Percentiles rank a stretch among this genome's conserved stretches.
Evolutionary conservation across 2,329 filamentous ascomycete species (phyloP).

Genomic region (Trichoderma lentiforme): DNA sequence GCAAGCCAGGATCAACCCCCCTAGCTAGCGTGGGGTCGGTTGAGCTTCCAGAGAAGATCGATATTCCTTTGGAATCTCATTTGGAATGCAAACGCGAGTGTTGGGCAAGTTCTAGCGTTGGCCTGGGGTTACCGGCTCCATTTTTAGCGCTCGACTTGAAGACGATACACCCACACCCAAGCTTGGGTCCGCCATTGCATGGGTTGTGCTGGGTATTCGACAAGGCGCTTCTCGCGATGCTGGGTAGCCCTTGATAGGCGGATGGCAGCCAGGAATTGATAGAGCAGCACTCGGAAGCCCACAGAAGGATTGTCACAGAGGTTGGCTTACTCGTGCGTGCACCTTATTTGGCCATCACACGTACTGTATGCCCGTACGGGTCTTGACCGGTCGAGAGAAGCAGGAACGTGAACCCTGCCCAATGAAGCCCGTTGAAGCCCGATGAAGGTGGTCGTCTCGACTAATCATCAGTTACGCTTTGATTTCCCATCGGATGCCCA

Average conservation of each 20-base stretch:
- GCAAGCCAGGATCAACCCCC: not conserved
- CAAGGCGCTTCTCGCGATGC: not conserved
- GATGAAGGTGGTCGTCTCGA: not conserved
- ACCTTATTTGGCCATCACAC: not conserved
- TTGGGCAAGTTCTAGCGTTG: slow-evolving; percentile 3
- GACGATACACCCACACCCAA: not conserved
- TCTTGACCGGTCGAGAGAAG: slow-evolving; percentile 5
- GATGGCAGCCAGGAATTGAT: not conserved
- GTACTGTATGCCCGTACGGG: not conserved
- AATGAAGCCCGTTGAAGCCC: not conserved
- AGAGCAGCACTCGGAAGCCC: not conserved
- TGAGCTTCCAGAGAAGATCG: slow-evolving; percentile 16
- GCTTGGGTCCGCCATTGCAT: not conserved
- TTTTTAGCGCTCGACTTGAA: not conserved
- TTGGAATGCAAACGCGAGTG: slow-evolving; percentile 3
- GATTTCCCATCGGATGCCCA: not conserved
- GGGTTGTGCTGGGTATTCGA: not conserved
- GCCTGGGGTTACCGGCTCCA: not conserved
- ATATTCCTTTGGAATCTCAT: slow-evolving; percentile 9
- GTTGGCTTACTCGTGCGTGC: slow-evolving; percentile 3
- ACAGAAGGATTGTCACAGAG: slow-evolving; percentile 12
- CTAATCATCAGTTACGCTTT: not conserved
- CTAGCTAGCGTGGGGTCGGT: slow-evolving; percentile 14
- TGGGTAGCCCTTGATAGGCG: not conserved
- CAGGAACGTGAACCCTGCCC: slow-evolving; percentile 14